These are phyloP conservation scores for Phytophthora ramorum DNA, from an alignment of 352 stramenopile genomes.

Conservation along the genomic window DNA sequence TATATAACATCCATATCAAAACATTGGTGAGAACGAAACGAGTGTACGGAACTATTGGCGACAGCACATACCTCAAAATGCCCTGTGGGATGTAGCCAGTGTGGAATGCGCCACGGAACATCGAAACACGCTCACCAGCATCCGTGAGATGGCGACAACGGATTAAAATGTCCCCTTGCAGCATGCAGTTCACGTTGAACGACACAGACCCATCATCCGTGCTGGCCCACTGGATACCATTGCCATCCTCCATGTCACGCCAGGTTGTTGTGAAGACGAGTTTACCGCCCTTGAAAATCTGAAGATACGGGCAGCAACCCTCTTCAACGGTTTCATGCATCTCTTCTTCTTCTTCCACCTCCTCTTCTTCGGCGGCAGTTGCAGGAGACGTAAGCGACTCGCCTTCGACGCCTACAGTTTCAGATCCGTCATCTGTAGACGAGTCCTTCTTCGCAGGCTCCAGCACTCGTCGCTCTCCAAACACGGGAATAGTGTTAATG, in stretches of 20 bases:
- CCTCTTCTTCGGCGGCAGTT: constrained; percentile 14
- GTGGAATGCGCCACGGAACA: constrained; percentile 98
- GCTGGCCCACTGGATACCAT: constrained; percentile 93
- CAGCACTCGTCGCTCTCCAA: constrained; percentile 70
- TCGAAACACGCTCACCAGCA: constrained; percentile 89
- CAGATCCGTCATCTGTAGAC: constrained; percentile 29
- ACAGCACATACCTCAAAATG: constrained; percentile 82
- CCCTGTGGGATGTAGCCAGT: constrained; percentile 97
- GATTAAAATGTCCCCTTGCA: constrained; percentile 98
- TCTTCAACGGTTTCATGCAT: constrained; percentile 74
- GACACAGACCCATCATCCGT: constrained; percentile 89
- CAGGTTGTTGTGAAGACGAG: constrained; percentile 96
- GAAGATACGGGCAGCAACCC: constrained; percentile 97
- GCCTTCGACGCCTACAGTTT: constrained; percentile 40
- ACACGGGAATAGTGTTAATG: constrained; percentile 94
- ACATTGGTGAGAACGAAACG: not conserved
- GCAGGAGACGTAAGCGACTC: constrained; percentile 27
- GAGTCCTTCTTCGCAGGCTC: constrained; percentile 60
- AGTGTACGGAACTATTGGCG: not conserved
- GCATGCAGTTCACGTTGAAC: constrained; percentile 95
- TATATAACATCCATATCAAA: not conserved
- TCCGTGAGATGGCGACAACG: constrained; percentile 95
- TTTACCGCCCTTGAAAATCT: constrained; percentile 98
- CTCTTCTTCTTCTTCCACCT: constrained; percentile 52
- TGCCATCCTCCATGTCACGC: constrained; percentile 84